phyloP scores from a whole-genome alignment of 257 asterid genomes.

The Haberlea rhodopensis region DNA sequence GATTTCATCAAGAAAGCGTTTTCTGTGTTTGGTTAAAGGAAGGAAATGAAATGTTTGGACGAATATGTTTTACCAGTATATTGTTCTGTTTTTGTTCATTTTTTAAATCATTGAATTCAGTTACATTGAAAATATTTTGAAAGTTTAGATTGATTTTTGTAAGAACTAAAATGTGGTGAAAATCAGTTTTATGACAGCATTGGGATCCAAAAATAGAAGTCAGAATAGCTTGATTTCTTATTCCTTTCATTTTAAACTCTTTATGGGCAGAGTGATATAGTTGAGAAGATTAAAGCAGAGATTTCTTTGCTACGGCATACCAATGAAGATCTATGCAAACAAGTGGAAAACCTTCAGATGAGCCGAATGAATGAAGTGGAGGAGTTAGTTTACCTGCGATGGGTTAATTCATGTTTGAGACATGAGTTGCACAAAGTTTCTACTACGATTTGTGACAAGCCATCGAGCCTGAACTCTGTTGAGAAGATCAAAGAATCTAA shows the following conservation, averaged over 20 bases:
- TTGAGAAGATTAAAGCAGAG: constrained; percentile 74
- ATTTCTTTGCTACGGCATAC: constrained; percentile 67
- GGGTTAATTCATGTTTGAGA: constrained; percentile 89
- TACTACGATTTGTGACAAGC: constrained; percentile 34
- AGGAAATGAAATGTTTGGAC: not conserved
- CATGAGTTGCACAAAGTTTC: constrained; percentile 61
- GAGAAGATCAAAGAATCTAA: constrained; percentile 58
- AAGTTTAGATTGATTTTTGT: not conserved
- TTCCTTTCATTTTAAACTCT: constrained; percentile 8
- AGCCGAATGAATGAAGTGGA: constrained; percentile 87
- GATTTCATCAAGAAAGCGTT: not conserved
- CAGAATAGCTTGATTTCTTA: constrained; percentile 16
- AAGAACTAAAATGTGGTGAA: not conserved
- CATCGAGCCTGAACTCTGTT: constrained; percentile 39
- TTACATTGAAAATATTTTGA: not conserved
- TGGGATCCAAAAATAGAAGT: too few relatives aligned
- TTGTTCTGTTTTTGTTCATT: not conserved
- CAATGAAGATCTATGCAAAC: constrained; percentile 81
- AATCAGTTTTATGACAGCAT: not conserved
- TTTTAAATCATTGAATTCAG: too few relatives aligned
- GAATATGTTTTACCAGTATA: too few relatives aligned
- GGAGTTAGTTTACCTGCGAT: constrained; percentile 82
- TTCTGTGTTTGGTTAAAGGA: not conserved
- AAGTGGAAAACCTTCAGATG: constrained; percentile 93
- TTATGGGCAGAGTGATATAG: constrained; percentile 45